A percentile compares a stretch with the other conserved stretches of the same genome.
These are phyloP conservation scores for Triticum monococcum DNA, from an alignment of 176 grass and related monocot genomes.

Conservation along the genomic window DNA sequence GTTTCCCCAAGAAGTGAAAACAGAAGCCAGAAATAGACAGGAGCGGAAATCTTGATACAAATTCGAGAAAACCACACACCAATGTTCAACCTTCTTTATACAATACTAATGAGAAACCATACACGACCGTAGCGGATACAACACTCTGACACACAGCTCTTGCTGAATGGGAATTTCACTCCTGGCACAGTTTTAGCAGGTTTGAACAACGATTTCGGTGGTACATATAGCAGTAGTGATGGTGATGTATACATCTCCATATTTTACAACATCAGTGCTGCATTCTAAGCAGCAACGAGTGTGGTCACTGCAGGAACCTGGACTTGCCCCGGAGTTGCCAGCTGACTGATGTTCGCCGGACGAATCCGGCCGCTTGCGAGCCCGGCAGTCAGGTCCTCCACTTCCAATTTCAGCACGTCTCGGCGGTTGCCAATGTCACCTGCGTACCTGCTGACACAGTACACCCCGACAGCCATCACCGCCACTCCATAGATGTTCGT, in stretches of 20 bases:
- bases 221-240: background rate
- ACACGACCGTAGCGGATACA: background rate
- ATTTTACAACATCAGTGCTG: constrained; percentile 2
- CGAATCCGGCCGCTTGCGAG: constrained; percentile 42
- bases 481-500: constrained; percentile 47
- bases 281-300: constrained; percentile 27
- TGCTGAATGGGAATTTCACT: constrained; percentile 23
- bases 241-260: background rate
- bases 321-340: constrained; percentile 26
- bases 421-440: constrained; percentile 56
- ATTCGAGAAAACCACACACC: background rate
- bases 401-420: constrained; percentile 54
- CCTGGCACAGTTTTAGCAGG: constrained; percentile 13
- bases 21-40: background rate
- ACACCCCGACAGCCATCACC: constrained; percentile 47
- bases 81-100: background rate
- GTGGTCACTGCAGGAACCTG: background rate
- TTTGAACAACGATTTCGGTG: background rate
- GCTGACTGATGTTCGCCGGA: constrained; percentile 34
- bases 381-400: constrained; percentile 40
- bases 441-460: constrained; percentile 51
- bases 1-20: background rate
- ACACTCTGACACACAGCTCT: background rate
- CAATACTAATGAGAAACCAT: background rate
- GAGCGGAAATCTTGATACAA: background rate